Evolutionary conservation across 148 eudicot genomes (phyloP).

Genomic region (Nyssa sinensis): DNA sequence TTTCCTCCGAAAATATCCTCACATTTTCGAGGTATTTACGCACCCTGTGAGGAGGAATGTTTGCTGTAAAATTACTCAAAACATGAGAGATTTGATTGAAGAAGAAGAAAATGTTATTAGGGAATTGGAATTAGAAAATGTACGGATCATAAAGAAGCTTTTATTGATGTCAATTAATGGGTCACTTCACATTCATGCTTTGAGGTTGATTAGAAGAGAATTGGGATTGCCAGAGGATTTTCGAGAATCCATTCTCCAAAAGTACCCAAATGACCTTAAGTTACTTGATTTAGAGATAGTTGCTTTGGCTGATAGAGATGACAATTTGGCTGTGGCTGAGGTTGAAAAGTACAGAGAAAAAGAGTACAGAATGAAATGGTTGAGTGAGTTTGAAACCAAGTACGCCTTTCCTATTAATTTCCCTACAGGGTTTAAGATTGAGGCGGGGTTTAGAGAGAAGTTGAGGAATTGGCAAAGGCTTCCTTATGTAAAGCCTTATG

Average conservation of each 20-base stretch:
- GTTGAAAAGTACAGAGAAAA: constrained; percentile 74
- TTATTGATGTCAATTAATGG: constrained; percentile 68
- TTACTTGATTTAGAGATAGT: constrained; percentile 62
- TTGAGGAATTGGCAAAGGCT: constrained; percentile 76
- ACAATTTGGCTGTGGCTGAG: constrained; percentile 37
- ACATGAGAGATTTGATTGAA: constrained; percentile 44
- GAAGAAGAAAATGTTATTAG: constrained; percentile 36
- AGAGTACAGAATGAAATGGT: constrained; percentile 70
- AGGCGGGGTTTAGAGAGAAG: constrained; percentile 56
- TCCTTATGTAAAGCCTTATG: constrained; percentile 71
- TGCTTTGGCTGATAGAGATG: constrained; percentile 45
- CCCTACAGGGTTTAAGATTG: constrained; percentile 68
- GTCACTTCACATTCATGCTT: constrained; percentile 59
- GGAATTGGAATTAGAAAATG: constrained; percentile 48
- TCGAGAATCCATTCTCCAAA: constrained; percentile 57
- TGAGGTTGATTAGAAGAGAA: constrained; percentile 59
- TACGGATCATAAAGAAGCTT: constrained; percentile 52
- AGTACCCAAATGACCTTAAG: constrained; percentile 48
- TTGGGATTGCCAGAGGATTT: constrained; percentile 71
- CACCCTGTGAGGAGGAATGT: constrained; percentile 55
- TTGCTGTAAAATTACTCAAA: constrained; percentile 48
- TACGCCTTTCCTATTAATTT: constrained; percentile 76
- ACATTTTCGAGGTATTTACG: constrained; percentile 65
- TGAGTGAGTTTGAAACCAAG: constrained; percentile 82
- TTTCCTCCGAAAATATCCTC: constrained; percentile 54